These are phyloP conservation scores for Saturnispora saitoi DNA, from an alignment of 805 yeast species.

Conservation along the genomic window DNA sequence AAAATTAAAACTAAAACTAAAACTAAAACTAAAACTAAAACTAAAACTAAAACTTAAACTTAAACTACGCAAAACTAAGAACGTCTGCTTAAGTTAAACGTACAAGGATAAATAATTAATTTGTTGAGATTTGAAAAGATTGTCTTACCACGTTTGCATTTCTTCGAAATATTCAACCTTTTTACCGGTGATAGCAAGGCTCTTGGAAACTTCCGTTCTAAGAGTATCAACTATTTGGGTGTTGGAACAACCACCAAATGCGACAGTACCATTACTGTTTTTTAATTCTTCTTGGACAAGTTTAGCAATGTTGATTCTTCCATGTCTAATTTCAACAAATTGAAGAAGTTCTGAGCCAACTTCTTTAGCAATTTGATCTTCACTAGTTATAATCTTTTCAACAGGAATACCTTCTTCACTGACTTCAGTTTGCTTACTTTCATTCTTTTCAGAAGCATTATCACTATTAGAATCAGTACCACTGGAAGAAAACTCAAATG, in stretches of 20 bases:
- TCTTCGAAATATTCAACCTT: conserved; percentile 29
- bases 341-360: conserved; percentile 22
- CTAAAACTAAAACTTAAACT: too few species aligned
- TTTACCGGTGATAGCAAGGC: conserved; percentile 10
- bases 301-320: conserved; percentile 34
- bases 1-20: too few species aligned
- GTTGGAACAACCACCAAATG: conserved; percentile 44
- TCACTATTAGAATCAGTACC: conserved; percentile 5
- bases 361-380: conserved; percentile 8
- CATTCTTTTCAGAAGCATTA: conserved; percentile 3
- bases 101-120: not conserved
- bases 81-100: too few species aligned
- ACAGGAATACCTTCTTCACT: not conserved
- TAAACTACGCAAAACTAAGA: too few species aligned
- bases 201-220: conserved; percentile 20
- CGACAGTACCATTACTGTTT: conserved; percentile 33
- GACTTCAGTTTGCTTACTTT: not conserved
- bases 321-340: conserved; percentile 35
- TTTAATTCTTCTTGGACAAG: conserved; percentile 31
- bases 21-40: too few species aligned
- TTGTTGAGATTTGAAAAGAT: not conserved
- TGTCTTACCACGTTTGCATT: conserved; percentile 28
- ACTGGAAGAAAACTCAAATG: conserved; percentile 8
- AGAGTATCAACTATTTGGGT: conserved; percentile 31
- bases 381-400: conserved; percentile 5